A percentile compares a stretch with the other conserved stretches of the same genome.
Evolutionary conservation across 768 basidiomycete genomes (phyloP).

Genomic region (Nidularia pulvinata): DNA sequence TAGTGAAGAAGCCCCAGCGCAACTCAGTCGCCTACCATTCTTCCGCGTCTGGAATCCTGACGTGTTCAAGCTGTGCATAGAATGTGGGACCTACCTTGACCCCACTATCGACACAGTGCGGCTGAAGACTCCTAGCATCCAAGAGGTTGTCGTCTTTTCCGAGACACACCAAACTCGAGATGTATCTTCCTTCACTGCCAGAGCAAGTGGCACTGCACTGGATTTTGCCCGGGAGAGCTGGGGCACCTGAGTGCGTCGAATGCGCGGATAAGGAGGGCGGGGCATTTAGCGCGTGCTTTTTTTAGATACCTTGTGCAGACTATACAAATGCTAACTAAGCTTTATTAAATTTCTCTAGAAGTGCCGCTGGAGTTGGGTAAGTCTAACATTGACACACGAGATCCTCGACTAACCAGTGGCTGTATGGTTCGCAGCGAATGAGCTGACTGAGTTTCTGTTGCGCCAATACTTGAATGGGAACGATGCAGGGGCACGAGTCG

Average conservation of each 20-base stretch:
- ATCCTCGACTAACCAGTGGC: too few species aligned
- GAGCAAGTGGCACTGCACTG: constrained; percentile 50
- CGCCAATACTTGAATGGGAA: too few species aligned
- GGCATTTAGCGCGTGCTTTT: too few species aligned
- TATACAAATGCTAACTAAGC: too few species aligned
- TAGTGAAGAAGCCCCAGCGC: constrained; percentile 59
- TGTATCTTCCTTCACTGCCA: constrained; percentile 43
- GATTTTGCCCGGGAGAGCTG: constrained; percentile 48
- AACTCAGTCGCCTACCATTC: constrained; percentile 57
- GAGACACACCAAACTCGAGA: constrained; percentile 43
- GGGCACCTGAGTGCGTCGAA: constrained; percentile 31
- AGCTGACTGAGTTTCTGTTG: too few species aligned
- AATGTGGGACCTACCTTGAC: constrained; percentile 48
- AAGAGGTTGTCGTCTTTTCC: constrained; percentile 65
- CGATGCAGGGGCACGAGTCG: too few species aligned
- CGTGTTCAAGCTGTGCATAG: constrained; percentile 60
- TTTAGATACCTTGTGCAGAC: too few species aligned
- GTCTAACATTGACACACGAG: too few species aligned
- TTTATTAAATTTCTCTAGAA: too few species aligned
- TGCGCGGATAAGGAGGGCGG: too few species aligned
- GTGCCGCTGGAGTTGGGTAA: too few species aligned
- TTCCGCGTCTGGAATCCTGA: constrained; percentile 71
- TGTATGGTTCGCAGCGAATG: too few species aligned
- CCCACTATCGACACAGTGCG: constrained; percentile 31
- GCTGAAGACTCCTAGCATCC: constrained; percentile 67